A percentile compares a stretch with the other conserved stretches of the same genome.
These are phyloP conservation scores for Eucalyptus lansdowneana DNA, from an alignment of 345 rosid species.

Conservation along the genomic window DNA sequence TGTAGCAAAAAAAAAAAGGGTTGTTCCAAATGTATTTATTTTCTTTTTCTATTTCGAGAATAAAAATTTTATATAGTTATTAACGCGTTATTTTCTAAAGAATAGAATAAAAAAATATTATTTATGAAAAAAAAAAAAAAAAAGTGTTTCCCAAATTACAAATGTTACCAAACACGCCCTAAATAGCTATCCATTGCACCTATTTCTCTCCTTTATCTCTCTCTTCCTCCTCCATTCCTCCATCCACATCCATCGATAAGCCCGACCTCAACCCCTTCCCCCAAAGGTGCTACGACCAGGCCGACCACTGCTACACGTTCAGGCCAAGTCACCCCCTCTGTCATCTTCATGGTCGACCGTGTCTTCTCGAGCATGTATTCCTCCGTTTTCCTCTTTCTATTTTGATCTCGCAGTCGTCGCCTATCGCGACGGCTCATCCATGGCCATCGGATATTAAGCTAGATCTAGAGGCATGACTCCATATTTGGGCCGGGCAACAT, in stretches of 20 bases:
- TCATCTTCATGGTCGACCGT: neutral
- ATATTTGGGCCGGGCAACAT: neutral
- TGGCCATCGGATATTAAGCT: neutral
- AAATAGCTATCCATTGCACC: rapidly evolving
- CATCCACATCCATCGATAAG: neutral
- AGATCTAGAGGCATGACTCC: neutral
- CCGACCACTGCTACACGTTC: neutral
- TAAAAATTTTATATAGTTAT: too few relatives aligned
- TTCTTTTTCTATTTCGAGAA: too few relatives aligned
- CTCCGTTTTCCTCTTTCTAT: neutral
- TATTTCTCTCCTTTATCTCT: neutral
- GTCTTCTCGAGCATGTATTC: neutral
- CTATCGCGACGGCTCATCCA: neutral
- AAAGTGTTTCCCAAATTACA: rapidly evolving
- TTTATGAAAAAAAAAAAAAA: too few relatives aligned
- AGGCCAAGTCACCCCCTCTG: neutral
- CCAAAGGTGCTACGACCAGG: neutral
- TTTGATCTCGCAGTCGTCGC: neutral
- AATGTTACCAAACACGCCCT: rapidly evolving
- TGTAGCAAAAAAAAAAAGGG: rapidly evolving
- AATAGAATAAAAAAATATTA: too few relatives aligned
- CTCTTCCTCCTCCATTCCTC: too few relatives aligned
- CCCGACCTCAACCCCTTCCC: neutral
- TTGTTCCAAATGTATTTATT: rapidly evolving
- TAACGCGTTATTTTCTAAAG: rapidly evolving